Conservation (phyloP, 257 asterid species). For the Datura wrightii region DNA sequence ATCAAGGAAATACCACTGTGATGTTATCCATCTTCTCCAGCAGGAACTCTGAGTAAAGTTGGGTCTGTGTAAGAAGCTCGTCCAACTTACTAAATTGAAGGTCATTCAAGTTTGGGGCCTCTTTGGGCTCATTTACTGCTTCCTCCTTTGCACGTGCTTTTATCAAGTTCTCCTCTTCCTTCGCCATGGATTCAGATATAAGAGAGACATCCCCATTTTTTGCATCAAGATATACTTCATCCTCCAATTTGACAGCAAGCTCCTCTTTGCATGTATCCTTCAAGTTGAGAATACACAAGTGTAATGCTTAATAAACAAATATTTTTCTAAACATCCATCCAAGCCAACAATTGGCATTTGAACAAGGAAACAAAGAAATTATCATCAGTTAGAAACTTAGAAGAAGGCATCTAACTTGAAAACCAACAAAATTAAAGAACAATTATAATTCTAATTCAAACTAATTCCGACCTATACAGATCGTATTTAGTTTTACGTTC, state of each 20-base stretch:
- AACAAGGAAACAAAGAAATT: constrained; percentile 12
- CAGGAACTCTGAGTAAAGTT: constrained; percentile 88
- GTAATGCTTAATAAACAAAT: not conserved
- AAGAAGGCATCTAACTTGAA: constrained; percentile 3
- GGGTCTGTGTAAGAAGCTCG: constrained; percentile 92
- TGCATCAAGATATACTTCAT: constrained; percentile 43
- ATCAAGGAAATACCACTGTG: constrained; percentile 48
- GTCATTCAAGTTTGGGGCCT: constrained; percentile 66
- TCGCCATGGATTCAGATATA: constrained; percentile 58
- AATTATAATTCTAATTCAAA: not conserved
- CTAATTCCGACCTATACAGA: constrained; percentile 17
- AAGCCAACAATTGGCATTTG: constrained; percentile 26
- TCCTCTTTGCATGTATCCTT: constrained; percentile 68
- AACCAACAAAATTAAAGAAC: constrained; percentile 7
- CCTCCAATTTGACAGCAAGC: constrained; percentile 44
- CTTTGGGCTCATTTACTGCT: constrained; percentile 44
- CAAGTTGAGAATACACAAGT: constrained; percentile 26
- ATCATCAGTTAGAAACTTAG: not conserved
- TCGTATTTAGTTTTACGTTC: not conserved
- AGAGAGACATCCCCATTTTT: constrained; percentile 53
- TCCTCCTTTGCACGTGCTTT: constrained; percentile 61
- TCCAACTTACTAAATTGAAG: constrained; percentile 76
- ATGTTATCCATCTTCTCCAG: constrained; percentile 96
- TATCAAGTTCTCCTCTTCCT: constrained; percentile 64
- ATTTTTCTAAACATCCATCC: not conserved